Percentiles rank a stretch among this genome's conserved stretches.
Conservation (phyloP, 331 rosid genomes). For the Malus hybrid region DNA sequence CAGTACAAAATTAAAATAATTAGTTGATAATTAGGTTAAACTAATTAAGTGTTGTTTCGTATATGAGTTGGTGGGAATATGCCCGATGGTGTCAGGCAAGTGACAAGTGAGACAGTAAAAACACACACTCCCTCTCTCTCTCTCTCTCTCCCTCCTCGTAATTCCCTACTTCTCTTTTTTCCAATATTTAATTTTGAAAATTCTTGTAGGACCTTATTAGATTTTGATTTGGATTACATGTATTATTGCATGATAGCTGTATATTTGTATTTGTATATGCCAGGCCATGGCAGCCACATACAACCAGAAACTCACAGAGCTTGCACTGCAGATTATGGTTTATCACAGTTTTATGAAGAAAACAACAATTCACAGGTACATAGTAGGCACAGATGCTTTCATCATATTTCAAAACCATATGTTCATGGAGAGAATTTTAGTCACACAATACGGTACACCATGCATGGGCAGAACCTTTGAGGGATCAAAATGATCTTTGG, state of each 20-base stretch:
- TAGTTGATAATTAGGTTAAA: background rate
- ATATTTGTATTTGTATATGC: background rate
- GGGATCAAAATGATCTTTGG: too few species aligned
- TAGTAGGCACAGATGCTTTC: too few species aligned
- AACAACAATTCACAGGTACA: background rate
- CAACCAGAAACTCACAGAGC: background rate
- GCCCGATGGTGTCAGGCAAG: conserved; percentile 5
- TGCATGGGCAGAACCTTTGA: too few species aligned
- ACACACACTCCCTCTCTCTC: conserved; percentile 1
- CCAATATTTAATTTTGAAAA: background rate
- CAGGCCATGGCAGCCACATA: too few species aligned
- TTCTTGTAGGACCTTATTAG: background rate
- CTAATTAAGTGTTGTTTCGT: background rate
- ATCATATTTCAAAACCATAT: too few species aligned
- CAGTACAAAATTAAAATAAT: background rate
- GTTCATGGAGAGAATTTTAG: too few species aligned
- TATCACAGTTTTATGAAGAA: background rate
- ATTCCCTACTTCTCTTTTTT: conserved; percentile 11
- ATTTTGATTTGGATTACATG: too few species aligned
- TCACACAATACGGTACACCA: too few species aligned
- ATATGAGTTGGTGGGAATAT: conserved; percentile 18
- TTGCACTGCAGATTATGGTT: background rate
- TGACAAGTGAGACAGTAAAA: conserved; percentile 8
- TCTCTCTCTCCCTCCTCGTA: conserved; percentile 17
- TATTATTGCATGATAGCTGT: background rate